Percentiles rank a stretch among this genome's conserved stretches.
These are phyloP conservation scores for Alternaria atra DNA, from an alignment of 2,329 filamentous ascomycete genomes.

Conservation along the genomic window DNA sequence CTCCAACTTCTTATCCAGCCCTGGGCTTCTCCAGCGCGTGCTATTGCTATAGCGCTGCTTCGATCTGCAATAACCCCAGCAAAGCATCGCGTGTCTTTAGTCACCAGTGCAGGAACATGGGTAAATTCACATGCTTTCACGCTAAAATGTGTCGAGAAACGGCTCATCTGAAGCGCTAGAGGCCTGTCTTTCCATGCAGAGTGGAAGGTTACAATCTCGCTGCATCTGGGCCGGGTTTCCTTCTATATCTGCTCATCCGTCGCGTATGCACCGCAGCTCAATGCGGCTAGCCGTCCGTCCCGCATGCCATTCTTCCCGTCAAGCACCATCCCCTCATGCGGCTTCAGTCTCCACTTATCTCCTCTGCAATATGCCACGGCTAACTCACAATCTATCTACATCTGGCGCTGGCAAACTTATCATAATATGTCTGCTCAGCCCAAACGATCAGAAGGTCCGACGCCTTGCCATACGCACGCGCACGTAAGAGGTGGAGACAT, in stretches of 20 bases:
- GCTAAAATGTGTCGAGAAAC: constrained; percentile 1
- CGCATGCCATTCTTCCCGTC: constrained; percentile 7
- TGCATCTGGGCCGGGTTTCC: constrained; percentile 18
- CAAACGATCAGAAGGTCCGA: constrained; percentile 30
- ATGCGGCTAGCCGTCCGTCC: constrained; percentile 32
- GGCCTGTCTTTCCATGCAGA: background rate
- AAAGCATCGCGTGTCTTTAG: constrained; percentile 16
- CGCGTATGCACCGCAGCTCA: constrained; percentile 26
- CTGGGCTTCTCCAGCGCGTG: constrained; percentile 6
- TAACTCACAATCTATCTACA: background rate
- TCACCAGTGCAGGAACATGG: background rate
- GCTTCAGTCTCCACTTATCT: background rate
- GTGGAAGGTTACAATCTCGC: constrained; percentile 1
- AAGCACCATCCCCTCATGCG: constrained; percentile 6
- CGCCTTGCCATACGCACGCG: constrained; percentile 36
- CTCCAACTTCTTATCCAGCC: background rate
- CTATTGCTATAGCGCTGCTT: constrained; percentile 3
- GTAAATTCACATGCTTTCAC: background rate
- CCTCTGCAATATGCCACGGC: constrained; percentile 6
- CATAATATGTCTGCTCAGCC: constrained; percentile 7
- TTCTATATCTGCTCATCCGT: constrained; percentile 29
- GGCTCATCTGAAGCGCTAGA: constrained; percentile 7
- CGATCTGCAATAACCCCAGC: constrained; percentile 4
- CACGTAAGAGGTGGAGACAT: constrained; percentile 25
- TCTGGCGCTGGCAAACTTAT: constrained; percentile 11